Percentiles rank a stretch among this genome's conserved stretches.
These are phyloP conservation scores for Coemansia reversa DNA, from an alignment of 192 early-diverging fungal species.

Conservation along the genomic window DNA sequence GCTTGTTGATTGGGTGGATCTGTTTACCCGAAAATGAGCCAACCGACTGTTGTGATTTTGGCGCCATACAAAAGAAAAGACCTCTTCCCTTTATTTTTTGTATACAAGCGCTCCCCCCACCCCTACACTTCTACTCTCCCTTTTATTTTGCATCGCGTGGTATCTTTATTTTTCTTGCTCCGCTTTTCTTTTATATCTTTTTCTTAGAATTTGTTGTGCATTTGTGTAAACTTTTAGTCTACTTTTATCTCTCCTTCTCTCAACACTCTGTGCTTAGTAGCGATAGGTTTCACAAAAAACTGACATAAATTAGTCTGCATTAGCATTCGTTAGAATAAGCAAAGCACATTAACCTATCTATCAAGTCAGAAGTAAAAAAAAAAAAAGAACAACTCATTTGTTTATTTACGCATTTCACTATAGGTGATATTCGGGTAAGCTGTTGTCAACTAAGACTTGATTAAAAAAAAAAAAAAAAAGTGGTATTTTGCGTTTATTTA, in stretches of 20 bases:
- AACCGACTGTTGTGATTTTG: constrained; percentile 8
- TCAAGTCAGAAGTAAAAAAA: neutral
- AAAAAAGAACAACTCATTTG: neutral
- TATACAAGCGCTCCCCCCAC: neutral
- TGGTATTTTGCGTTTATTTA: neutral
- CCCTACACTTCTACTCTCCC: neutral
- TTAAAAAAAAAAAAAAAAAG: too few relatives aligned
- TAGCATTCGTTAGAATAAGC: neutral
- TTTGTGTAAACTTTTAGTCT: constrained; percentile 5
- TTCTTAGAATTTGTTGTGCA: constrained; percentile 8
- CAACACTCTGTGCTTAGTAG: neutral
- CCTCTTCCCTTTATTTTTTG: neutral
- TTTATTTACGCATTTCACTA: neutral
- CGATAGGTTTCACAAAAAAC: neutral
- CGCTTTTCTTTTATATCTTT: neutral
- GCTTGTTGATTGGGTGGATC: constrained; percentile 33
- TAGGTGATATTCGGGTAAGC: neutral
- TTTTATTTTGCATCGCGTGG: constrained; percentile 5
- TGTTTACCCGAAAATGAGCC: constrained; percentile 24
- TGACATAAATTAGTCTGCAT: neutral
- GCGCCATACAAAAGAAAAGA: constrained; percentile 2
- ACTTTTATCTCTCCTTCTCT: neutral
- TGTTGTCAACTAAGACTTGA: neutral
- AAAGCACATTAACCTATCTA: neutral
- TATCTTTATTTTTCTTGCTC: constrained; percentile 6